Evolutionary conservation across 495 filamentous ascomycete genomes (phyloP), one percentile per base, ranked within the genome.

Genomic region (Hypoxylon rickii): DNA sequence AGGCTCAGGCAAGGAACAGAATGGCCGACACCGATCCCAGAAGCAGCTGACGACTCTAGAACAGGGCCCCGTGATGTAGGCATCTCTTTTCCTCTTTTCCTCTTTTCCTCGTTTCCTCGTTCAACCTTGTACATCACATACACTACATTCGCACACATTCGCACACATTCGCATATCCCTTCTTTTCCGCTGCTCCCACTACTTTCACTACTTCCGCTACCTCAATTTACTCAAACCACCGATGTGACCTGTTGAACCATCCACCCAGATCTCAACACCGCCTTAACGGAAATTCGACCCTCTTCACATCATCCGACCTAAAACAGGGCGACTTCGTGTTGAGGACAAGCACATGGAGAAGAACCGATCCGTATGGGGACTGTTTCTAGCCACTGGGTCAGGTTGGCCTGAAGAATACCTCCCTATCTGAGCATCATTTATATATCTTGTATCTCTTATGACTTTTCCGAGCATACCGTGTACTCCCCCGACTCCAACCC

Each of bases 241-340:
- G 66, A 66, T 69, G 60, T 66, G 65, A 68, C 65, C 49, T 58
- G 55, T 64, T 58, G 17, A 13, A 33, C 54, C 34, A 39, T 40
- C 42, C 29, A 22, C 24, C 24, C 24, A 29, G 10, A 29, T 4
- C 4, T 10, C 10, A 29, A 29, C 4, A 29, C 24, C 4, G 26
- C 37, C 33, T 55, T 17, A 50, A 51, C 33, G 37, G 38, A 38
- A 47, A 13, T 44, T 45, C 15, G 3, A 40, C 33, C 22, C 53
- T 48, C 22, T 21, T 58, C 56, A 44, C 54, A 64, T 64, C 60
- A 64, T 64, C 60, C 44, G 60, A 64, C 60, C 55, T 53, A 20
- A 33, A 46, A 13, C 44, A 58, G 60, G 50, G 44, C 50, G 39
- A 55, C 60, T 32, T 33, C 36, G 37, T 49, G 51, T 47, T 50